These are phyloP conservation scores for Tulasnella sp. DNA, from an alignment of 768 basidiomycete species.

Conservation along the genomic window DNA sequence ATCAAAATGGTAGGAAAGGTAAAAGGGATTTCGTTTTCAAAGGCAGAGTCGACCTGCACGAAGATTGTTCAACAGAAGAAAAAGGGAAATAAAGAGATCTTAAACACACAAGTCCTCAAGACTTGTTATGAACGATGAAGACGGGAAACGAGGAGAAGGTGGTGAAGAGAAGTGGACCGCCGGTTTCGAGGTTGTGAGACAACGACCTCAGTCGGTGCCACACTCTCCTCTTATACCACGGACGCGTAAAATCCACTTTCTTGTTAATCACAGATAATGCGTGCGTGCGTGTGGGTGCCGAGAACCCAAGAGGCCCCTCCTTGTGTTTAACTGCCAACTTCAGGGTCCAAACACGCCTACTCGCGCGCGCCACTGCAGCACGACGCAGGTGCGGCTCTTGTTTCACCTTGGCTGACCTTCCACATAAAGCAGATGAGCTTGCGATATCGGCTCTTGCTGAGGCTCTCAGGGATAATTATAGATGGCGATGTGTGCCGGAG, in stretches of 20 bases:
- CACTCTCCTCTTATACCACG: neutral
- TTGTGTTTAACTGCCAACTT: neutral
- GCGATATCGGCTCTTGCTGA: neutral
- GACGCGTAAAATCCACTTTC: too few relatives aligned
- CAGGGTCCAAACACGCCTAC: neutral
- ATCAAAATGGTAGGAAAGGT: neutral
- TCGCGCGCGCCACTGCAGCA: neutral
- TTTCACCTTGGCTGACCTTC: neutral
- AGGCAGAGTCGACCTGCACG: neutral
- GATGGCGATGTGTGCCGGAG: neutral
- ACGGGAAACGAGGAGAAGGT: neutral
- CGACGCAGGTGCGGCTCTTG: neutral
- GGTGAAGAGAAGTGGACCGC: neutral
- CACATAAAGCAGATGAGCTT: neutral
- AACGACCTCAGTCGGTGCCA: neutral
- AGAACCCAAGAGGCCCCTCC: neutral
- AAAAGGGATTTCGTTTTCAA: neutral
- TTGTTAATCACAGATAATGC: neutral
- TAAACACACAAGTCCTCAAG: neutral
- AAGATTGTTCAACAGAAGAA: neutral
- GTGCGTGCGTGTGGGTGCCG: neutral
- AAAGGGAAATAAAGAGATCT: neutral
- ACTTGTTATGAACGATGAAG: neutral
- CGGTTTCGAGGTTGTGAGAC: neutral
- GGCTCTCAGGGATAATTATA: neutral